Percentiles rank a stretch among this genome's conserved stretches.
phyloP scores from a whole-genome alignment of 1,139 yeast species.

The Saccharomyces hybrid region DNA sequence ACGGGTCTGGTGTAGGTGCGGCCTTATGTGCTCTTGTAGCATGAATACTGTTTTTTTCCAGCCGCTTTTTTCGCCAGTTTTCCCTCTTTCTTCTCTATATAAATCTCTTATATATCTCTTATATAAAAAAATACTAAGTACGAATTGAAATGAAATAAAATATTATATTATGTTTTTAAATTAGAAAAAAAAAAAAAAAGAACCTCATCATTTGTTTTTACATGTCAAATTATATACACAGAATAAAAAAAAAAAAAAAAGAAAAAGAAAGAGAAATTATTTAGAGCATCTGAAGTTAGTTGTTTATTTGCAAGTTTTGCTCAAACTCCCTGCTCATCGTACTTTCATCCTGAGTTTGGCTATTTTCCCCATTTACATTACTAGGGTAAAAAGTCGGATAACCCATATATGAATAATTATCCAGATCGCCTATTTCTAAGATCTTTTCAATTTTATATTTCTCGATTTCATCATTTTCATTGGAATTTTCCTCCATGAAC shows the following conservation, averaged over 20 bases:
- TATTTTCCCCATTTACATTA: neutral
- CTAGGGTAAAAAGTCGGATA: neutral
- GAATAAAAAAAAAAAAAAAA: conserved; percentile 2
- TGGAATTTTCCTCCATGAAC: conserved; percentile 4
- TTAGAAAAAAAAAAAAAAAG: neutral
- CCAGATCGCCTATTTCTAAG: neutral
- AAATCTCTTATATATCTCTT: conserved; percentile 1
- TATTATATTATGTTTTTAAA: neutral
- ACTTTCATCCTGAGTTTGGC: neutral
- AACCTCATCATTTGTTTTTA: neutral
- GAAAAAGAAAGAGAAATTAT: neutral
- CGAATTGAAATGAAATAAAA: neutral
- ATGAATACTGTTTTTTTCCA: conserved; percentile 6
- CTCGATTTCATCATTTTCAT: conserved; percentile 9
- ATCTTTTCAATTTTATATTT: neutral
- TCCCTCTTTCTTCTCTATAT: neutral
- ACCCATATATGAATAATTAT: neutral
- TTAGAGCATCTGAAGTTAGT: neutral
- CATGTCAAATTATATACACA: neutral
- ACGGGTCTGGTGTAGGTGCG: conserved; percentile 95
- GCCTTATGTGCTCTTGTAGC: conserved; percentile 69
- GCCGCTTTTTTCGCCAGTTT: neutral
- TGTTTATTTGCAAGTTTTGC: neutral
- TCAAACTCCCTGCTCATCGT: neutral
- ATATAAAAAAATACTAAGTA: neutral